A percentile compares a stretch with the other conserved stretches of the same genome.
Evolutionary conservation across 2,329 filamentous ascomycete genomes (phyloP).

Genomic region (Aspergillus brunneoviolaceus): DNA sequence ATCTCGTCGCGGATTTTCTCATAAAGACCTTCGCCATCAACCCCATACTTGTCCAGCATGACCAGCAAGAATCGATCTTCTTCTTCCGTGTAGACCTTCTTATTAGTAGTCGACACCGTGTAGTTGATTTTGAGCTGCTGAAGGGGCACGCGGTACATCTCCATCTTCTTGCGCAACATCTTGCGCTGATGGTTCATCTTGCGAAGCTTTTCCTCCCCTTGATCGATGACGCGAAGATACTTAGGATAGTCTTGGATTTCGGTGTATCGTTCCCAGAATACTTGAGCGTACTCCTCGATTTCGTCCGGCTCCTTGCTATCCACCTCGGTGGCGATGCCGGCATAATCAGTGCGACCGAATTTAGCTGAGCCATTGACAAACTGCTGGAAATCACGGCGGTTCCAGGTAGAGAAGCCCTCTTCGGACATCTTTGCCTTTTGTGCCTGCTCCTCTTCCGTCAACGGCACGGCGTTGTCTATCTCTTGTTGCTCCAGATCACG

Average conservation of each 20-base stretch:
- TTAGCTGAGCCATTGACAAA: constrained; percentile 95
- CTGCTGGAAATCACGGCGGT: constrained; percentile 95
- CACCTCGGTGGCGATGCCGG: constrained; percentile 81
- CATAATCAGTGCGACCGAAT: constrained; percentile 83
- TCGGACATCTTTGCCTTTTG: constrained; percentile 80
- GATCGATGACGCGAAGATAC: constrained; percentile 83
- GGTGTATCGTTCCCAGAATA: constrained; percentile 93
- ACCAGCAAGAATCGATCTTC: constrained; percentile 95
- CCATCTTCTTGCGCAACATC: constrained; percentile 91
- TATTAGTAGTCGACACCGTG: constrained; percentile 97
- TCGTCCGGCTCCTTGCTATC: constrained; percentile 85
- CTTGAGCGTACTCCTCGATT: constrained; percentile 86
- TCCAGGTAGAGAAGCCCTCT: constrained; percentile 92
- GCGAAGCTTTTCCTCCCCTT: constrained; percentile 84
- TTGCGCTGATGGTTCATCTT: constrained; percentile 91
- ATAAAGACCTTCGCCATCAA: constrained; percentile 86
- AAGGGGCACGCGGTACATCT: constrained; percentile 92
- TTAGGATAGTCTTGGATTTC: constrained; percentile 89
- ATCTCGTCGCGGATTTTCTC: constrained; percentile 98
- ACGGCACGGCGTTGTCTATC: constrained; percentile 84
- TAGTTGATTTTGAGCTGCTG: constrained; percentile 99
- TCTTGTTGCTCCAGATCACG: constrained; percentile 84
- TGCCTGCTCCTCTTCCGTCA: constrained; percentile 85
- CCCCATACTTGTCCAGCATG: constrained; percentile 85
- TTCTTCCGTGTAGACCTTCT: constrained; percentile 98